phyloP scores from a whole-genome alignment of 768 basidiomycete species.

The Hemileccinum rubropunctum region DNA sequence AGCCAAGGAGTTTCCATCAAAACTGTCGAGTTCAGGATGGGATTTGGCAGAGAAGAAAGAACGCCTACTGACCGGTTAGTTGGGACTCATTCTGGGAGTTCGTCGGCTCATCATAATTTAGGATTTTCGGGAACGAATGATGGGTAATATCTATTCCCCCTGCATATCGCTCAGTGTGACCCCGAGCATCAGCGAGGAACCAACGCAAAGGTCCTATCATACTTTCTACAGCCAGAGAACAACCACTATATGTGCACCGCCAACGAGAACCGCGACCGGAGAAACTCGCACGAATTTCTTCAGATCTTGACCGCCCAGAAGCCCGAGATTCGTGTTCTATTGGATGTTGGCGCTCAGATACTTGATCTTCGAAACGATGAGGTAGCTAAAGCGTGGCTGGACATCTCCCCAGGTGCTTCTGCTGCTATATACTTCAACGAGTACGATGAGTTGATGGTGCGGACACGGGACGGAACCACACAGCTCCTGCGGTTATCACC shows the following conservation, averaged over 20 bases:
- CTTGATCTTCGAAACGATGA: constrained; percentile 43
- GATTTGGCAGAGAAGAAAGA: no score
- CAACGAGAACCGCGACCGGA: background rate
- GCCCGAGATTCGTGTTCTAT: constrained; percentile 39
- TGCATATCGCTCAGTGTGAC: constrained; percentile 25
- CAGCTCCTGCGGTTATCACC: constrained; percentile 39
- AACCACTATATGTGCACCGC: constrained; percentile 9
- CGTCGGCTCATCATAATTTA: background rate
- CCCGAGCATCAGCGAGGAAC: constrained; percentile 14
- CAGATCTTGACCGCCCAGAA: constrained; percentile 27
- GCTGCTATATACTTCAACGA: constrained; percentile 28
- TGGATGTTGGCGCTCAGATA: constrained; percentile 55
- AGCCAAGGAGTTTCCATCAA: no score
- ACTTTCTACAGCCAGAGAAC: constrained; percentile 25
- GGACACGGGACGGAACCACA: constrained; percentile 35
- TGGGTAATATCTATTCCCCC: constrained; percentile 27
- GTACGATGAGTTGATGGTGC: constrained; percentile 21
- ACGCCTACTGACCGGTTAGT: no score
- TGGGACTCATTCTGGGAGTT: no score
- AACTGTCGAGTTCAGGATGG: no score
- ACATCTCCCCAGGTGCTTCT: constrained; percentile 1
- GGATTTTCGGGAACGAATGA: constrained; percentile 31
- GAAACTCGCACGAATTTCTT: constrained; percentile 27
- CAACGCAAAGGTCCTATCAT: constrained; percentile 16
- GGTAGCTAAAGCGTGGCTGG: constrained; percentile 40